Percentiles rank a stretch among this genome's conserved stretches.
Conservation (phyloP, 176 grass and related monocot species). For the Rhynchospora pubera region DNA sequence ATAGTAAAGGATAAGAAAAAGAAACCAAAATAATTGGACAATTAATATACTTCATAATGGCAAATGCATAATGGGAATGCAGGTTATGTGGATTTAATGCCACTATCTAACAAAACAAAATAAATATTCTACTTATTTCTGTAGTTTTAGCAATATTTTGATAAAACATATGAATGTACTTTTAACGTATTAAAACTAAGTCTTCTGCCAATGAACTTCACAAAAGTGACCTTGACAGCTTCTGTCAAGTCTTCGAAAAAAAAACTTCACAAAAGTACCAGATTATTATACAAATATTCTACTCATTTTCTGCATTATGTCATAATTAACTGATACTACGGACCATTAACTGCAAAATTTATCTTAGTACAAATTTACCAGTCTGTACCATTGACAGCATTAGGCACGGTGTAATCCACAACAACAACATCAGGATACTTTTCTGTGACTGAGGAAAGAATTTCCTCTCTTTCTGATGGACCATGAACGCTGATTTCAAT, state of each 20-base stretch:
- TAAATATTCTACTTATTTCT: no score
- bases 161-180: no score
- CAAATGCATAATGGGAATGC: not conserved
- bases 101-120: not conserved
- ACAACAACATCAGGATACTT: constrained; percentile 72
- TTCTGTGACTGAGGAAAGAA: constrained; percentile 44
- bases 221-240: no score
- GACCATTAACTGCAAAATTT: not conserved
- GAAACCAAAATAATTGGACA: not conserved
- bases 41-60: not conserved
- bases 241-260: no score
- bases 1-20: no score
- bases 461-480: constrained; percentile 53
- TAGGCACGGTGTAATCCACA: constrained; percentile 84
- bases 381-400: constrained; percentile 77
- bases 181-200: no score
- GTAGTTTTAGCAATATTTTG: no score
- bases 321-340: not conserved
- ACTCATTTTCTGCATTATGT: not conserved
- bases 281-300: not conserved
- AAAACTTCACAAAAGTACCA: no score
- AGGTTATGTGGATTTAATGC: not conserved
- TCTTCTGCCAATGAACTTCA: not conserved
- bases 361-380: not conserved
- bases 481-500: constrained; percentile 54